These are phyloP conservation scores for Phytophthora nicotianae DNA, from an alignment of 352 stramenopile genomes.

Conservation along the genomic window DNA sequence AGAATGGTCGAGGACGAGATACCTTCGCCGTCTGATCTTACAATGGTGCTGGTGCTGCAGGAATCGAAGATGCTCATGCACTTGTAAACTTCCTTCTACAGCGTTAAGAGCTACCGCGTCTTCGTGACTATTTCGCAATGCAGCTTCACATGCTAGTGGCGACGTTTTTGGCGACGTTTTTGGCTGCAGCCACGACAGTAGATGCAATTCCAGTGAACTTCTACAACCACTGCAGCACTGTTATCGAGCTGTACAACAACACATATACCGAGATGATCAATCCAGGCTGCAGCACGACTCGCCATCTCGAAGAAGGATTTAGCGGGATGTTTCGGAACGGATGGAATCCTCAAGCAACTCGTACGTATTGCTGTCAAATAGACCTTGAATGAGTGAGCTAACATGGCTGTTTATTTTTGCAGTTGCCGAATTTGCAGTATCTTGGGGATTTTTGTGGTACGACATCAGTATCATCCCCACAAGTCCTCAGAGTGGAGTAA, in stretches of 20 bases:
- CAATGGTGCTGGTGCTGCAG: not conserved
- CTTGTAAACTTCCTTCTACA: conserved; percentile 16
- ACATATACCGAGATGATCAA: conserved; percentile 45
- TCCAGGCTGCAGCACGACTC: conserved; percentile 34
- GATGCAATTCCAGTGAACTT: conserved; percentile 55
- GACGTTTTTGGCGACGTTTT: conserved; percentile 7
- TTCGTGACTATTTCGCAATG: conserved; percentile 13
- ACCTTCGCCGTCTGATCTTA: conserved; percentile 11
- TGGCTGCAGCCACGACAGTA: conserved; percentile 2
- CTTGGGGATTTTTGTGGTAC: conserved; percentile 55
- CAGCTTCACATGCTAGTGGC: conserved; percentile 11
- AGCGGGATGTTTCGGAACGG: conserved; percentile 74
- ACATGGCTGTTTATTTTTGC: conserved; percentile 13
- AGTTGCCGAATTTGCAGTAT: conserved; percentile 60
- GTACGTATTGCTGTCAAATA: conserved; percentile 19
- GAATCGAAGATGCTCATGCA: conserved; percentile 1
- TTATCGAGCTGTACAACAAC: conserved; percentile 58
- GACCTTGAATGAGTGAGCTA: conserved; percentile 1
- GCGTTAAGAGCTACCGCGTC: not conserved
- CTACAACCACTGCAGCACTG: conserved; percentile 53
- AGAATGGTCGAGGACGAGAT: conserved; percentile 31
- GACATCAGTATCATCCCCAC: conserved; percentile 73
- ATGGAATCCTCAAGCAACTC: conserved; percentile 52
- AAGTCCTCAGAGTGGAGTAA: conserved; percentile 35
- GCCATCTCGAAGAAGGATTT: conserved; percentile 53